Percentiles rank a stretch among this genome's conserved stretches.
phyloP scores from a whole-genome alignment of 441 rosid genomes.

The Adansonia grandidieri region DNA sequence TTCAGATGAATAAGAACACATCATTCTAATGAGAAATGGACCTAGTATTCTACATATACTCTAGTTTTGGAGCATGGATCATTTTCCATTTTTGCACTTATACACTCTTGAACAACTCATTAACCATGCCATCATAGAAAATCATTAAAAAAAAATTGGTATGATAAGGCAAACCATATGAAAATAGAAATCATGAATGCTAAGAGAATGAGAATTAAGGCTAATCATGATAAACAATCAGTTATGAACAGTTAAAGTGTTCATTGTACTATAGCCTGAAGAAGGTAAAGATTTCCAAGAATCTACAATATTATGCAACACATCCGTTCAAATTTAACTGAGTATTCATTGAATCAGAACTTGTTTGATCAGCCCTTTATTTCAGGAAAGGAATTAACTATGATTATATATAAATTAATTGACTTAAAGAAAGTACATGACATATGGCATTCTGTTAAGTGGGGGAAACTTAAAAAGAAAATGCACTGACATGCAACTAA shows the following conservation, averaged over 20 bases:
- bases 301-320: neutral
- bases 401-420: neutral
- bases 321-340: neutral
- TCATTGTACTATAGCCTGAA: neutral
- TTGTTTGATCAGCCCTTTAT: neutral
- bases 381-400: neutral
- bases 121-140: neutral
- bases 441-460: neutral
- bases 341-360: neutral
- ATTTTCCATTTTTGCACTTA: neutral
- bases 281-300: constrained; percentile 9
- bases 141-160: neutral
- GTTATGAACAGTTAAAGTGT: constrained; percentile 4
- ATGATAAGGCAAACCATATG: neutral
- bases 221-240: constrained; percentile 5
- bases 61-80: neutral
- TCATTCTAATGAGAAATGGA: constrained; percentile 2
- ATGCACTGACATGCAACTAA: neutral
- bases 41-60: constrained; percentile 10
- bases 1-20: neutral
- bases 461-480: neutral
- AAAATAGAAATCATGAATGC: constrained; percentile 7
- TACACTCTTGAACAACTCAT: neutral
- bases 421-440: constrained; percentile 5
- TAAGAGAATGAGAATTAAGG: neutral